Base-by-base conservation (phyloP, 371 early-diverging fungal species). In the Ordospora colligata region DNA sequence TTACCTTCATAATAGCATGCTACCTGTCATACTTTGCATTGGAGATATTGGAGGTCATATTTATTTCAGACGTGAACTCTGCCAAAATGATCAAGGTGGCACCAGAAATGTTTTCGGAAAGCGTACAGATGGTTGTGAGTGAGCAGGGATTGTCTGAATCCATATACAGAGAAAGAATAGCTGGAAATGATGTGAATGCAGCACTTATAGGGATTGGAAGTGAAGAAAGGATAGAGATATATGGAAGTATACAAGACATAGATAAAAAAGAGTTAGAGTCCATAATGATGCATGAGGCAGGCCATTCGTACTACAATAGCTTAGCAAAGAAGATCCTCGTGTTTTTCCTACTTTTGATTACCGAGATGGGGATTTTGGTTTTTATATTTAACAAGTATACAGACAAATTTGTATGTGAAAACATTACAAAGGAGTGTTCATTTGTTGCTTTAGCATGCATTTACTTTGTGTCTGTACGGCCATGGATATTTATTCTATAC, bases 251-350 rank as follows among this genome's bases (percentile, higher is more conserved):
- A 8, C 47, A 77, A 12, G 62, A 76, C 10, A 71, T 82, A 40
- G 54, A 53, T 11, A 37, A 64, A 42, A 54, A 74, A 8, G 75
- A 83, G 54, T 54, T 82, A 46, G 67, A 82, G 42, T 74, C 86
- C 0, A 70, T 86, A 52, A 44, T 86, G 9, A 64, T 84, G 9
- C 86, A 86, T 51, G 86, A 86, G 46, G 76, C 84, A 49, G 86
- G 84, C 0, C 86, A 86, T 78, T 80, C 84, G 27, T 54, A 77
- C 22, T 79, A 84, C 42, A 46, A 74, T 53, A 82, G 81, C 51
- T 63, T 84, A n/a, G 43, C 79, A 40, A 82, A 81, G 67, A 86
- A 86, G 67, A 54, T 80, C 10, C 46, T 73, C 9, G 75, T 77
- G 7, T 77, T 82, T 27, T 67, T 82, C 42, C 0, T 58, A 0